Evolutionary conservation across 2,329 filamentous ascomycete genomes (phyloP).

Genomic region (Decorospora gaudefroyi): DNA sequence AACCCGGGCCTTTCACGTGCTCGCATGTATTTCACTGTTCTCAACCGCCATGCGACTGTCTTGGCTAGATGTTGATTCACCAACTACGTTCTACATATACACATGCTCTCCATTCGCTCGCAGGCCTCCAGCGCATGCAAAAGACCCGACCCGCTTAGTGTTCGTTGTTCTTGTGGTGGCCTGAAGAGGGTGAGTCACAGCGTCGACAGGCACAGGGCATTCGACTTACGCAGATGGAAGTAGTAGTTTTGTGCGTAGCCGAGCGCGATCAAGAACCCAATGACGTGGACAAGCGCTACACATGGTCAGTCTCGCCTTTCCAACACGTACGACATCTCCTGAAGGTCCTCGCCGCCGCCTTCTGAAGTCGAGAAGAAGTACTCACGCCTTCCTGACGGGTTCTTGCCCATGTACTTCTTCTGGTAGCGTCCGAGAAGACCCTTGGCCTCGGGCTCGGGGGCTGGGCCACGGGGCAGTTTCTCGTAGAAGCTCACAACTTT

Average conservation of each 20-base stretch:
- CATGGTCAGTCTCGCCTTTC: conserved; percentile 21
- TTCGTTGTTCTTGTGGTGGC: conserved; percentile 99
- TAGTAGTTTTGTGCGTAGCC: conserved; percentile 99
- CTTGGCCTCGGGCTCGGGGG: conserved; percentile 78
- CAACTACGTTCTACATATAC: conserved; percentile 49
- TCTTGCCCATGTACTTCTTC: conserved; percentile 88
- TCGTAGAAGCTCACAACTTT: conserved; percentile 98
- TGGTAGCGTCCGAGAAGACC: conserved; percentile 89
- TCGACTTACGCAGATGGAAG: conserved; percentile 92
- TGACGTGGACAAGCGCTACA: conserved; percentile 83
- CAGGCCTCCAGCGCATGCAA: conserved; percentile 9
- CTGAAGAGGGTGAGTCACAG: conserved; percentile 55
- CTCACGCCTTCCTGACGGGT: conserved; percentile 85
- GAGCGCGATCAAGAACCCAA: conserved; percentile 75
- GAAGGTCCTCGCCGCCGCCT: not conserved
- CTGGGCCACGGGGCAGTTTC: conserved; percentile 90
- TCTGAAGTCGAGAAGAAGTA: conserved; percentile 31
- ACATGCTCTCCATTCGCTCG: conserved; percentile 30
- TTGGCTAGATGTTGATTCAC: conserved; percentile 40
- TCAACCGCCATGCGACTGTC: conserved; percentile 9
- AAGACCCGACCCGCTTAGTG: conserved; percentile 68
- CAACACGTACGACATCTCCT: not conserved
- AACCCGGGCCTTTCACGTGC: too few relatives aligned
- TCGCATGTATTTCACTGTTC: too few relatives aligned
- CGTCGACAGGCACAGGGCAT: conserved; percentile 9